Conservation (phyloP, 257 asterid species). For the Striga asiatica region DNA sequence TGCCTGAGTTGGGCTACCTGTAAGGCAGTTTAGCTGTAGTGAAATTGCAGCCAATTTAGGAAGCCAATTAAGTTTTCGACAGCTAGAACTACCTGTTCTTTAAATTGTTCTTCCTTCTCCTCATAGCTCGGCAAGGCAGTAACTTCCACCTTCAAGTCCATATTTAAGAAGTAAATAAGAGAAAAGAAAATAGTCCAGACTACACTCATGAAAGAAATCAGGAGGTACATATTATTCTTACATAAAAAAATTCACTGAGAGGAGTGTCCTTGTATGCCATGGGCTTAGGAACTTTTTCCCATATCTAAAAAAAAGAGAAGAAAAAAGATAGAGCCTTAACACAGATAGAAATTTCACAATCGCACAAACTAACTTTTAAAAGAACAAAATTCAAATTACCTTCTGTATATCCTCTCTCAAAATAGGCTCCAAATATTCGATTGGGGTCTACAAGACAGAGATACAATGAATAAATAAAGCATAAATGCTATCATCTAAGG, state of each 20-base stretch:
- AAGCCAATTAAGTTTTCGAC: constrained; percentile 2
- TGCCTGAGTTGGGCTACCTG: constrained; percentile 46
- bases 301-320: constrained; percentile 33
- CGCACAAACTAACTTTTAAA: neutral
- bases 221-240: constrained; percentile 22
- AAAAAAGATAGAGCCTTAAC: neutral
- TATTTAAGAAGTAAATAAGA: constrained; percentile 16
- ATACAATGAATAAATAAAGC: constrained; percentile 9
- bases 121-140: constrained; percentile 46
- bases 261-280: constrained; percentile 60
- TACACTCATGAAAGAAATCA: constrained; percentile 5
- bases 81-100: constrained; percentile 27
- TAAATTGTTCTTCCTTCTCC: constrained; percentile 43
- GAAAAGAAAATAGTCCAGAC: neutral
- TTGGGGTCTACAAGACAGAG: constrained; percentile 47
- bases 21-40: constrained; percentile 9
- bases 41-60: neutral
- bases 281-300: constrained; percentile 87
- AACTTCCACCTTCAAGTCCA: constrained; percentile 42
- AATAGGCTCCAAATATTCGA: constrained; percentile 40
- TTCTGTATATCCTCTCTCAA: constrained; percentile 80
- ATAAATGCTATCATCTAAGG: neutral
- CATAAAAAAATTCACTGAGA: constrained; percentile 82
- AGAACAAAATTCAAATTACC: constrained; percentile 29
- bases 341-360: neutral